Conservation (phyloP, 23 red algal genomes). For the Pyropia haitanensis region DNA sequence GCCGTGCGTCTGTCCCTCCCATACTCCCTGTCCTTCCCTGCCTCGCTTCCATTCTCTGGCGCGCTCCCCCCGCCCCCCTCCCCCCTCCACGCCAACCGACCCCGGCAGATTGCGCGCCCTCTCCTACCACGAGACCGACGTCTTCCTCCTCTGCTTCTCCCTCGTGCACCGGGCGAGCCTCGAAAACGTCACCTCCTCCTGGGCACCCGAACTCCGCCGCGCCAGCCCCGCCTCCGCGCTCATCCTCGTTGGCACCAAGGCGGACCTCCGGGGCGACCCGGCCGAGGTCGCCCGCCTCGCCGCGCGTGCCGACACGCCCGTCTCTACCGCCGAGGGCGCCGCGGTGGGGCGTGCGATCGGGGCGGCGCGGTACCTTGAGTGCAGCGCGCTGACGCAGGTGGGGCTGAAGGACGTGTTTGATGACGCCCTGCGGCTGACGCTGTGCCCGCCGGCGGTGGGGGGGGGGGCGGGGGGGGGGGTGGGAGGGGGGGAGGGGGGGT, state of each 20-base stretch:
- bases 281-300: slow-evolving; percentile 60
- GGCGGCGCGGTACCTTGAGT: slow-evolving; percentile 77
- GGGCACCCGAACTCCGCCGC: slow-evolving; percentile 82
- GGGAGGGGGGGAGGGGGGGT: too few species aligned
- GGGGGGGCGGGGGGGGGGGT: too few species aligned
- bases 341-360: slow-evolving; percentile 60
- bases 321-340: slow-evolving; percentile 73
- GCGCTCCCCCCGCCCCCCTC: too few species aligned
- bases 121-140: slow-evolving; percentile 75
- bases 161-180: slow-evolving; percentile 76
- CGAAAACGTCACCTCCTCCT: slow-evolving; percentile 78
- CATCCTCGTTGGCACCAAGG: slow-evolving; percentile 90
- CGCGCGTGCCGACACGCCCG: slow-evolving; percentile 43
- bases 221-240: slow-evolving; percentile 61
- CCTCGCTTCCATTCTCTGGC: too few species aligned
- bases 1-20: too few species aligned
- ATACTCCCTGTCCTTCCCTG: too few species aligned
- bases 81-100: neutral
- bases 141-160: slow-evolving; percentile 90
- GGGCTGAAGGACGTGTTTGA: slow-evolving; percentile 98
- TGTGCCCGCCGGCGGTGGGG: too few species aligned
- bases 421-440: slow-evolving; percentile 42
- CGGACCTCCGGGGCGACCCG: slow-evolving; percentile 75
- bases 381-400: slow-evolving; percentile 84
- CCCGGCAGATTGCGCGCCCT: slow-evolving; percentile 82